Percentiles rank a stretch among this genome's conserved stretches.
Conservation (phyloP, 108 stramenopile species). For the Aurantiochytrium sp. region DNA sequence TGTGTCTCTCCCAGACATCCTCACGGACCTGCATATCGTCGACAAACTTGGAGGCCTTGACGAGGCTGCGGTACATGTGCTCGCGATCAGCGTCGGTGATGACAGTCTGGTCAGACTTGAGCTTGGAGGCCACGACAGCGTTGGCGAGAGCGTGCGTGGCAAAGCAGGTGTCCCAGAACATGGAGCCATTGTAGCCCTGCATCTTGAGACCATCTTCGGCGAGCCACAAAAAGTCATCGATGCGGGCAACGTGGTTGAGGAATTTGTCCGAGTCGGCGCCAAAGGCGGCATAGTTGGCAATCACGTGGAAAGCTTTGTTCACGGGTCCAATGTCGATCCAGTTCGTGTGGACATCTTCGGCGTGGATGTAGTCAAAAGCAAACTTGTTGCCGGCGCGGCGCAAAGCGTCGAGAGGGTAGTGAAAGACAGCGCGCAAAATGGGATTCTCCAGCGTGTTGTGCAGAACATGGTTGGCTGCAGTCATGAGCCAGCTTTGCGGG, state of each 20-base stretch:
- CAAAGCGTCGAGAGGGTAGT: conserved; percentile 48
- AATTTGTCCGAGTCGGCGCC: conserved; percentile 40
- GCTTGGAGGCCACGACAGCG: conserved; percentile 47
- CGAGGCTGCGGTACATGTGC: neutral
- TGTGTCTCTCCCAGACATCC: conserved; percentile 57
- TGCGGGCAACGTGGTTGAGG: conserved; percentile 71
- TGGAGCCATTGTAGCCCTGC: conserved; percentile 97
- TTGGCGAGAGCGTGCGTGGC: conserved; percentile 80
- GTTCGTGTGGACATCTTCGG: conserved; percentile 95
- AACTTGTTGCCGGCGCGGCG: conserved; percentile 45
- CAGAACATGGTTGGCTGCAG: conserved; percentile 32
- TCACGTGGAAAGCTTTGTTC: conserved; percentile 91
- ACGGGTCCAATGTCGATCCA: conserved; percentile 92
- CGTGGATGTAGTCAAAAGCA: conserved; percentile 22
- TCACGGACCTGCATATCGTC: conserved; percentile 74
- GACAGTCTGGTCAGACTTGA: neutral
- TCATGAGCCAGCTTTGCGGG: conserved; percentile 75
- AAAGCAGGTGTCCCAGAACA: conserved; percentile 98
- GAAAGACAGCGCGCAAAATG: neutral
- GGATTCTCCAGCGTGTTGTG: neutral
- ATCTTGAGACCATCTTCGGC: conserved; percentile 99
- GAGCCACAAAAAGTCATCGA: conserved; percentile 92
- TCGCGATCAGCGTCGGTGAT: neutral
- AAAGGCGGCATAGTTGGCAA: conserved; percentile 35
- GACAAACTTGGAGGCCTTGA: conserved; percentile 23